Evolutionary conservation across 1,284 basidiomycete species (phyloP).

Genomic region (Pisolithus thermaeus): DNA sequence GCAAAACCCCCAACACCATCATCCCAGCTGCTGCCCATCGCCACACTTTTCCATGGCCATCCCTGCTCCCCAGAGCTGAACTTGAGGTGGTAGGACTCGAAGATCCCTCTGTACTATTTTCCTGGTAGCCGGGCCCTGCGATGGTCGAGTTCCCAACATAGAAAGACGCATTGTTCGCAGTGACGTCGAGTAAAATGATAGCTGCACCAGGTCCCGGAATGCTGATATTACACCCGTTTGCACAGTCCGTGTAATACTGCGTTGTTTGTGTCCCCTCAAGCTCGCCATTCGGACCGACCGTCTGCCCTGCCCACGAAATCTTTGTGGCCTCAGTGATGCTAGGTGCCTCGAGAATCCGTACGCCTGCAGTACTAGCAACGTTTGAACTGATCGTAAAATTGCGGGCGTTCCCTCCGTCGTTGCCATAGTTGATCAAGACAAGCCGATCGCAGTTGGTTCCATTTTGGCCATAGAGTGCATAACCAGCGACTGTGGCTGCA

Average conservation of each 20-base stretch:
- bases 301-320: slow-evolving; percentile 34
- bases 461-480: slow-evolving; percentile 25
- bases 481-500: slow-evolving; percentile 24
- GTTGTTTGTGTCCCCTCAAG: slow-evolving; percentile 26
- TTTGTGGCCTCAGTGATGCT: slow-evolving; percentile 21
- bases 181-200: slow-evolving; percentile 20
- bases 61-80: background rate
- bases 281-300: slow-evolving; percentile 25
- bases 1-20: background rate
- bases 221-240: slow-evolving; percentile 25
- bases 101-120: background rate
- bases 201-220: slow-evolving; percentile 31
- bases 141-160: slow-evolving; percentile 30
- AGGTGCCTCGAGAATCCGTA: slow-evolving; percentile 25
- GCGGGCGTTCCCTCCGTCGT: slow-evolving; percentile 10
- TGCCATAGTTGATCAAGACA: slow-evolving; percentile 27
- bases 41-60: background rate
- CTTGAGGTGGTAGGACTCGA: background rate
- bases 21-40: background rate
- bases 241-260: slow-evolving; percentile 17
- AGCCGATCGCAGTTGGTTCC: slow-evolving; percentile 22
- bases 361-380: slow-evolving; percentile 14
- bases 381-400: slow-evolving; percentile 15
- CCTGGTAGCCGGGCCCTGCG: slow-evolving; percentile 9
- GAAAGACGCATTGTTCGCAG: slow-evolving; percentile 9